Evolutionary conservation across 1,284 basidiomycete genomes (phyloP), one percentile per base, ranked within the genome.

Genomic region (Rhodotorula glutinis): DNA sequence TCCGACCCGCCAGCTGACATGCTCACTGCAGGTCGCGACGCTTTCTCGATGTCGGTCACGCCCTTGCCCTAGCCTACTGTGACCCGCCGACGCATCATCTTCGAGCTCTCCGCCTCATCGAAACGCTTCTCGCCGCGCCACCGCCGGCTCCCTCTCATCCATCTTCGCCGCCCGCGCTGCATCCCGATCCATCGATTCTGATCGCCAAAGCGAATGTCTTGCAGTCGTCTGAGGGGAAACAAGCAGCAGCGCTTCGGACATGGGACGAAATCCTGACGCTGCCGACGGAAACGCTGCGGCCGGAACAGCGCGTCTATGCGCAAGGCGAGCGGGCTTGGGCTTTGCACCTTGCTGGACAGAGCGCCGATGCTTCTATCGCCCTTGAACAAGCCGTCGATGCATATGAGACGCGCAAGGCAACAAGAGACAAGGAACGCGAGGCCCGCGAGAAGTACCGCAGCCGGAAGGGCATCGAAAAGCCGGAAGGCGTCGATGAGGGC

Each of bases 291-390:
- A 69, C 76, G 81, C 84, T 76, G 58, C 81, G 2, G 76, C 80
- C 47, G 78, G 62, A 70, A 13, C 66, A 83, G 10, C 84, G 83
- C n/a, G 75, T 89, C 10, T 87, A 89, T 51, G 89, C 91, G 0
- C 82, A 81, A 69, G 91, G 94, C 75, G 93, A 97, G 76, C 78
- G 83, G 33, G 92, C 89, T 0, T 98, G 95, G 94, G 93, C 91
- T 78, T 80, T 83, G 49, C 85, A 86, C 69, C 87, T 89, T 69
- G 76, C 83, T 9, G 84, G 83, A 0, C 78, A 84, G 25, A 73
- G 83, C 4, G 82, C 85, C 14, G 78, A 80, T 14, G 91, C 87
- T 5, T 77, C 84, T 27, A 77, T 80, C 21, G 82, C 82, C 7
- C 81, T 98, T 44, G 81, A 86, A 67, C 79, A 77, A 4, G 85